Conservation (phyloP, 1,284 basidiomycete genomes). For the Porogramme epimiltina region DNA sequence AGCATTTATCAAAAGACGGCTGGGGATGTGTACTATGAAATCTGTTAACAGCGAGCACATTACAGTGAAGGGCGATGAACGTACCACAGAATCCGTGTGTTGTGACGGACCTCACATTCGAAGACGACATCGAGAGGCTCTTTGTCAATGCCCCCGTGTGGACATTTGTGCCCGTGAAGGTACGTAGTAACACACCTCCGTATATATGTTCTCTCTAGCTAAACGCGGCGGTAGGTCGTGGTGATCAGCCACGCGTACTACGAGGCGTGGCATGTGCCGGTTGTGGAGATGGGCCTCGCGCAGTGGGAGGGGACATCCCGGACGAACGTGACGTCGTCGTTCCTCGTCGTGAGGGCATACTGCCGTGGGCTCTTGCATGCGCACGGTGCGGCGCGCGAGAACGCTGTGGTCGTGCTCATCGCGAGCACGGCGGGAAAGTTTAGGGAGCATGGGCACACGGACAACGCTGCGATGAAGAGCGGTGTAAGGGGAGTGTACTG, state of each 20-base stretch:
- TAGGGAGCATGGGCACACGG: constrained; percentile 68
- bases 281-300: constrained; percentile 62
- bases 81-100: too few relatives aligned
- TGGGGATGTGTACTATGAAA: too few relatives aligned
- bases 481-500: constrained; percentile 1
- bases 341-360: constrained; percentile 67
- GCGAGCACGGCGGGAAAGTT: constrained; percentile 76
- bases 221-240: constrained; percentile 55
- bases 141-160: constrained; percentile 37
- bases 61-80: too few relatives aligned
- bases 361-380: constrained; percentile 49
- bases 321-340: constrained; percentile 69
- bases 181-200: too few relatives aligned
- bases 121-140: constrained; percentile 50
- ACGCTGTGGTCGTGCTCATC: constrained; percentile 63
- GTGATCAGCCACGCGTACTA: constrained; percentile 71
- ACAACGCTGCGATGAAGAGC: constrained; percentile 57
- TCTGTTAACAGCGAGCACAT: too few relatives aligned
- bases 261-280: constrained; percentile 44
- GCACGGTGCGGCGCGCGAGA: constrained; percentile 43
- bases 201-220: too few relatives aligned
- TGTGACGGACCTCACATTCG: constrained; percentile 61
- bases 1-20: too few relatives aligned
- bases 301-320: constrained; percentile 68
- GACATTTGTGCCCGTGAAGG: constrained; percentile 52